phyloP scores from a whole-genome alignment of 495 filamentous ascomycete genomes.

The Aspergillus taichungensis region DNA sequence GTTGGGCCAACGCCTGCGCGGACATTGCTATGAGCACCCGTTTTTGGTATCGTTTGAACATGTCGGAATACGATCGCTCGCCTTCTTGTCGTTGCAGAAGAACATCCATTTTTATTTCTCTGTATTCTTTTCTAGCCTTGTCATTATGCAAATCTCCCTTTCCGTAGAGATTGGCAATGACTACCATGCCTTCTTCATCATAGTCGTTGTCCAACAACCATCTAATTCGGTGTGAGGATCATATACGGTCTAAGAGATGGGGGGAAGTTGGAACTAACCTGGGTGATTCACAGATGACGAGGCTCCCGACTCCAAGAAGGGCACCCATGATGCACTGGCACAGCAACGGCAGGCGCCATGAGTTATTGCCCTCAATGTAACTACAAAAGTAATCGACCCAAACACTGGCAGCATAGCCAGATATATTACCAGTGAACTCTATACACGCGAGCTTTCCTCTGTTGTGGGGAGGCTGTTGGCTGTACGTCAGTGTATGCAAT shows the following conservation, averaged over 20 bases:
- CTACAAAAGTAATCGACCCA: conserved; percentile 99
- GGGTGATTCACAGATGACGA: conserved; percentile 93
- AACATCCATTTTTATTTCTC: conserved; percentile 98
- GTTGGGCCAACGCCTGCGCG: conserved; percentile 86
- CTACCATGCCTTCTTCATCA: conserved; percentile 95
- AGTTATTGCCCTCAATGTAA: conserved; percentile 73
- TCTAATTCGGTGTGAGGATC: conserved; percentile 34
- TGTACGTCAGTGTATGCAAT: conserved; percentile 7
- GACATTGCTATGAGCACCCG: conserved; percentile 99
- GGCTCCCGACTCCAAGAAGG: conserved; percentile 71
- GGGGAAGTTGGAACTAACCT: conserved; percentile 46
- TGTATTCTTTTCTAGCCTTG: conserved; percentile 86
- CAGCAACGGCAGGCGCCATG: conserved; percentile 84
- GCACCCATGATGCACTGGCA: conserved; percentile 94
- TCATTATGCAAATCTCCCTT: conserved; percentile 89
- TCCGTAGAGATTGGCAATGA: conserved; percentile 95
- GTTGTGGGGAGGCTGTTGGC: conserved; percentile 72
- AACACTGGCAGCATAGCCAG: conserved; percentile 89
- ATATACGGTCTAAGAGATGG: background rate
- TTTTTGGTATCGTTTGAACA: conserved; percentile 88
- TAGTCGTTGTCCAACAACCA: conserved; percentile 97
- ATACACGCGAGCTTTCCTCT: conserved; percentile 93
- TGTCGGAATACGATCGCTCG: conserved; percentile 82
- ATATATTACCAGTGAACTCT: conserved; percentile 95
- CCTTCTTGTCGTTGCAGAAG: conserved; percentile 88